These are phyloP conservation scores for Colletotrichum navitas DNA, from an alignment of 2,329 filamentous ascomycete genomes.

Conservation along the genomic window DNA sequence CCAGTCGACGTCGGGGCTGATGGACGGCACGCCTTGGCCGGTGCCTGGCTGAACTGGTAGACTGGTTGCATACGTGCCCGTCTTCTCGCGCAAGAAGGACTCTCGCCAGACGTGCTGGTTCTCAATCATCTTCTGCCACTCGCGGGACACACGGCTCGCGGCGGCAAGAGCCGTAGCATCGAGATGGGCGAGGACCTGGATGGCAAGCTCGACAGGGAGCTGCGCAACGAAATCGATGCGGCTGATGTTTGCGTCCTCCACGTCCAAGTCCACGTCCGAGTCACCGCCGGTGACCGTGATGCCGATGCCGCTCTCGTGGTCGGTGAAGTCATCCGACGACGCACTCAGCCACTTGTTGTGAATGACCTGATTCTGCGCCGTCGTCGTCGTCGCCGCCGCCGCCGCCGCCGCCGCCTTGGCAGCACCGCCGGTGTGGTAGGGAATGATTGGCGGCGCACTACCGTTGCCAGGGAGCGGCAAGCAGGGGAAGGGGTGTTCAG, in stretches of 20 bases:
- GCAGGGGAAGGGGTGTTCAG: conserved; percentile 42
- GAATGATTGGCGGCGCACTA: conserved; percentile 71
- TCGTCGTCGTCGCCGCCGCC: conserved; percentile 70
- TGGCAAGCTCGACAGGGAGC: conserved; percentile 70
- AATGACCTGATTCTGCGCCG: conserved; percentile 64
- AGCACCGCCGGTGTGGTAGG: conserved; percentile 69
- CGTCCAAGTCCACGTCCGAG: conserved; percentile 52
- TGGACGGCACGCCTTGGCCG: conserved; percentile 68
- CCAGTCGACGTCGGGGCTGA: conserved; percentile 80
- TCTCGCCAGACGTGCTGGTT: conserved; percentile 74
- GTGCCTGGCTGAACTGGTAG: conserved; percentile 63
- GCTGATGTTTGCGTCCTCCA: conserved; percentile 58
- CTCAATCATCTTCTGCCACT: conserved; percentile 61
- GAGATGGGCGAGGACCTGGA: conserved; percentile 69
- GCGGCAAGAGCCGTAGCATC: conserved; percentile 65
- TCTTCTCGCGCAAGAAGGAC: conserved; percentile 72
- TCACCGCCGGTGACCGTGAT: conserved; percentile 65
- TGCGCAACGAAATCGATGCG: conserved; percentile 69
- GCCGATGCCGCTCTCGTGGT: conserved; percentile 74
- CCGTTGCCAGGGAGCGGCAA: conserved; percentile 63
- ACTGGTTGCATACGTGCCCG: conserved; percentile 70
- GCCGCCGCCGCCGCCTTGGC: conserved; percentile 72
- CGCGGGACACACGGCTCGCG: conserved; percentile 63
- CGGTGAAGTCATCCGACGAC: conserved; percentile 61
- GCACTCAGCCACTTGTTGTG: conserved; percentile 59